Evolutionary conservation across 176 grass and related monocot genomes (phyloP).

Genomic region (Saccharum spontaneum): DNA sequence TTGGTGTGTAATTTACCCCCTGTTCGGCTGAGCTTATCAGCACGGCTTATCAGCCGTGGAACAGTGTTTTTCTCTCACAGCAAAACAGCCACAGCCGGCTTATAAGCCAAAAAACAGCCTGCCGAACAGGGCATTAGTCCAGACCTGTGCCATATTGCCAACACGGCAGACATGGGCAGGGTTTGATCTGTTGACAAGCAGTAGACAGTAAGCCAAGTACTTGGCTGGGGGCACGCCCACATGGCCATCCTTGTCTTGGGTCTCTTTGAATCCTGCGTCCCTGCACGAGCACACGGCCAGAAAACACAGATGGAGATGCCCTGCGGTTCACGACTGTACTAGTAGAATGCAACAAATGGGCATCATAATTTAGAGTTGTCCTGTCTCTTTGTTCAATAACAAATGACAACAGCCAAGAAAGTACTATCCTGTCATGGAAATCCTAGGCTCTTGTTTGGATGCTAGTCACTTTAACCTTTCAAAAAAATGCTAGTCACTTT

Average conservation of each 20-base stretch:
- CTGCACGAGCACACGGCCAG: not conserved
- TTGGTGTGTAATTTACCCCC: conserved; percentile 15
- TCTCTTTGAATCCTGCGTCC: not conserved
- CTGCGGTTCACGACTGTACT: not conserved
- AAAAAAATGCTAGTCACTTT: not conserved
- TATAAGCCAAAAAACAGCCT: no score
- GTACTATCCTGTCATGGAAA: not conserved
- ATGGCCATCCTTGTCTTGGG: conserved; percentile 18
- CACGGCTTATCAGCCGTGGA: no score
- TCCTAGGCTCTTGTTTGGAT: not conserved
- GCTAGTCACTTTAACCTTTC: not conserved
- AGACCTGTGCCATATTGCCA: not conserved
- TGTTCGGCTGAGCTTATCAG: no score
- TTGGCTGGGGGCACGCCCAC: conserved; percentile 1
- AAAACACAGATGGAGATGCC: conserved; percentile 15
- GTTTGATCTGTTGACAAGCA: conserved; percentile 13
- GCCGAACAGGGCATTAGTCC: no score
- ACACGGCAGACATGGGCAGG: conserved; percentile 10
- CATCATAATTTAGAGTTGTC: not conserved
- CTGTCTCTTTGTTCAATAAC: not conserved
- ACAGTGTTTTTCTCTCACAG: no score
- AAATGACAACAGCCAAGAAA: not conserved
- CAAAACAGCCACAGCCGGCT: no score
- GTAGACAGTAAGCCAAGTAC: not conserved
- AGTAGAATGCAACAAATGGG: not conserved